Percentiles rank a stretch among this genome's conserved stretches.
Evolutionary conservation across 2,329 filamentous ascomycete genomes (phyloP).

Genomic region (Neofusicoccum laricinum): DNA sequence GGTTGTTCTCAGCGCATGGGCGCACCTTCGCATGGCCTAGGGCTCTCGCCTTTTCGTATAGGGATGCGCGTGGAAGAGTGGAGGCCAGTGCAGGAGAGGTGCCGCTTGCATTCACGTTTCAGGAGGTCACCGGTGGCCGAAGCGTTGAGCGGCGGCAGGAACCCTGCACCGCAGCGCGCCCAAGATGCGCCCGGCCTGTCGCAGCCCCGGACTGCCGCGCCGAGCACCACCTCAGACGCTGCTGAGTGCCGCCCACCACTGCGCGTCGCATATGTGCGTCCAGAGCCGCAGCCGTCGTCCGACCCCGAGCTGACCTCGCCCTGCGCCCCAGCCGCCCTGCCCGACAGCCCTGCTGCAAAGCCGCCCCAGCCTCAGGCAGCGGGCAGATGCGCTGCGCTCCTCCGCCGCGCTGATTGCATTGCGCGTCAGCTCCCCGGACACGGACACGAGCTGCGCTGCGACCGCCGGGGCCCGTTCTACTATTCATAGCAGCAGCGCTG

Average conservation of each 20-base stretch:
- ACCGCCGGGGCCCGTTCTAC: not conserved
- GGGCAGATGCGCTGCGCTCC: not conserved
- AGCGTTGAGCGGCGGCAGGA: not conserved
- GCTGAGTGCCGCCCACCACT: not conserved
- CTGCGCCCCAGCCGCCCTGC: not conserved
- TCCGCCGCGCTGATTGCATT: constrained; percentile 2
- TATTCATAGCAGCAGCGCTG: constrained; percentile 2
- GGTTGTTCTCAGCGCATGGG: constrained; percentile 6
- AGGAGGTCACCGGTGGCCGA: constrained; percentile 4
- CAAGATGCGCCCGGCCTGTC: not conserved
- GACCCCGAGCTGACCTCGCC: not conserved
- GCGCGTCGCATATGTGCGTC: not conserved
- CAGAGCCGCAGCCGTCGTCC: not conserved
- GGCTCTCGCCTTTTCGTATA: constrained; percentile 11
- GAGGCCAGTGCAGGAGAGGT: constrained; percentile 12
- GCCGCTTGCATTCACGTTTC: constrained; percentile 14
- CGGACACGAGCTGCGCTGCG: constrained; percentile 2
- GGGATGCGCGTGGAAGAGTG: constrained; percentile 9
- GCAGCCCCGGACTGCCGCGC: not conserved
- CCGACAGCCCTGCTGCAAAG: not conserved
- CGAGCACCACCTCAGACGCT: not conserved
- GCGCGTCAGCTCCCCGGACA: constrained; percentile 7
- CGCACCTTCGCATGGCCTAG: constrained; percentile 6
- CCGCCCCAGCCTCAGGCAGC: not conserved
- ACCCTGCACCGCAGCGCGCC: not conserved